These are phyloP conservation scores for Martensiomyces pterosporus DNA, from an alignment of 192 early-diverging fungal species.

Conservation along the genomic window DNA sequence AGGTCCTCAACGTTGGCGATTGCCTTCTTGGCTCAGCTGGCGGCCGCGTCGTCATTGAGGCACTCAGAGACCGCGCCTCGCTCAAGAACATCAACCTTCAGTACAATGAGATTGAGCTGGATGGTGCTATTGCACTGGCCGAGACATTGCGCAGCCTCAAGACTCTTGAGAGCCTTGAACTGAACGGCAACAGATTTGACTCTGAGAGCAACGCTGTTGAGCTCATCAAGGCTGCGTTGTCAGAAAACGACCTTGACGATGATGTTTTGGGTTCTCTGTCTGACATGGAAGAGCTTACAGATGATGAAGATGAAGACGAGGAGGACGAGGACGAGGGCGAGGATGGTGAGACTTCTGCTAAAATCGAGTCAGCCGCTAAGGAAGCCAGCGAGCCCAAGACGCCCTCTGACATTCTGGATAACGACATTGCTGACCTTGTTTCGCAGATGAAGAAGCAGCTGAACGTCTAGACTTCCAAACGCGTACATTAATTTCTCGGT, in stretches of 20 bases:
- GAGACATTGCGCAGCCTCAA: constrained; percentile 63
- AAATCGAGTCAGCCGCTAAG: too few relatives aligned
- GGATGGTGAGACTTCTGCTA: too few relatives aligned
- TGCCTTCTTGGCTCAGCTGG: constrained; percentile 80
- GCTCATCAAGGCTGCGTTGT: constrained; percentile 64
- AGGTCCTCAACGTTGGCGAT: constrained; percentile 82
- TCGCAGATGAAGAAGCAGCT: constrained; percentile 46
- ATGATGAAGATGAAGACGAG: constrained; percentile 68
- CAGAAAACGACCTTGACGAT: constrained; percentile 66
- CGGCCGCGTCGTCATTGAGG: constrained; percentile 58
- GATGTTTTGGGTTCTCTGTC: constrained; percentile 84
- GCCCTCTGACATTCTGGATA: constrained; percentile 17
- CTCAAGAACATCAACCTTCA: constrained; percentile 67
- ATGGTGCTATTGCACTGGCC: constrained; percentile 65
- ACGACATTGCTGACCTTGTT: constrained; percentile 42
- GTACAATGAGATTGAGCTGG: constrained; percentile 86
- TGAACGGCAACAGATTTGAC: constrained; percentile 92
- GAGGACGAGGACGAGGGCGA: constrained; percentile 54
- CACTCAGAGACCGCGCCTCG: constrained; percentile 56
- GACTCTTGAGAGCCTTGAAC: constrained; percentile 62
- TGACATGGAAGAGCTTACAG: constrained; percentile 84
- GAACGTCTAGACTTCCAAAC: constrained; percentile 32
- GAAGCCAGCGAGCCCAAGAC: constrained; percentile 34
- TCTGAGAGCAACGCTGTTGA: constrained; percentile 76
- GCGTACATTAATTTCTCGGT: too few relatives aligned